A percentile compares a stretch with the other conserved stretches of the same genome.
These are phyloP conservation scores for Kwoniella mangroviensis DNA, from an alignment of 768 basidiomycete species.

Conservation along the genomic window DNA sequence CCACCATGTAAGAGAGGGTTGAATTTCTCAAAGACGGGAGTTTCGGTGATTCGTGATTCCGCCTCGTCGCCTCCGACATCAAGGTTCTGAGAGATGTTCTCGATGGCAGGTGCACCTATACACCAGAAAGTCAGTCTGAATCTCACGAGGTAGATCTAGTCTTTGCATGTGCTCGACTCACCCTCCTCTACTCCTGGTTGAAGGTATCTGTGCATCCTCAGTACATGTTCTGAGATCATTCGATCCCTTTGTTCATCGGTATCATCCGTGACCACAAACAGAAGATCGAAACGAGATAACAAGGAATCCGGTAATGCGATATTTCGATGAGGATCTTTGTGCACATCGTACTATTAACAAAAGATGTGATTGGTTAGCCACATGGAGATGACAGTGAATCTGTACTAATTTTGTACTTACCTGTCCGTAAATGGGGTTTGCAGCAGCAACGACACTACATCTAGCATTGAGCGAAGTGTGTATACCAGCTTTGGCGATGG, in stretches of 20 bases:
- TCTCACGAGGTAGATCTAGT: background rate
- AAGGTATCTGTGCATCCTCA: conserved; percentile 94
- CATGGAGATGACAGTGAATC: too few relatives aligned
- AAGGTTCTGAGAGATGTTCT: conserved; percentile 84
- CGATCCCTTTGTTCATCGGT: conserved; percentile 94
- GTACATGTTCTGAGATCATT: conserved; percentile 93
- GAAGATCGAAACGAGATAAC: conserved; percentile 95
- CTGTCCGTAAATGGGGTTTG: conserved; percentile 98
- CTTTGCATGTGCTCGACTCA: conserved; percentile 43
- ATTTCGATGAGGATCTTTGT: conserved; percentile 98
- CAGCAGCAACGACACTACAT: conserved; percentile 96
- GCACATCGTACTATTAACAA: conserved; percentile 82
- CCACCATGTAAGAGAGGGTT: conserved; percentile 93
- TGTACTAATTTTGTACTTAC: conserved; percentile 59
- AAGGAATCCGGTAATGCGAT: conserved; percentile 97
- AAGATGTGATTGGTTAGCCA: too few relatives aligned
- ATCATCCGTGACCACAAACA: conserved; percentile 98
- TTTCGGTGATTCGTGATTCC: conserved; percentile 65
- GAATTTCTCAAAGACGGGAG: conserved; percentile 91
- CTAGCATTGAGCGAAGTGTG: conserved; percentile 97
- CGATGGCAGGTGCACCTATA: conserved; percentile 71
- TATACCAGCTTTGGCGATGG: conserved; percentile 98
- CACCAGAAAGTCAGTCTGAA: background rate
- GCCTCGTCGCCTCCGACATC: conserved; percentile 74
- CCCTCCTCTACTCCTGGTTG: conserved; percentile 97